These are phyloP conservation scores for Cardiosporidium cionae DNA, from an alignment of 169 alveolate species.

Conservation along the genomic window DNA sequence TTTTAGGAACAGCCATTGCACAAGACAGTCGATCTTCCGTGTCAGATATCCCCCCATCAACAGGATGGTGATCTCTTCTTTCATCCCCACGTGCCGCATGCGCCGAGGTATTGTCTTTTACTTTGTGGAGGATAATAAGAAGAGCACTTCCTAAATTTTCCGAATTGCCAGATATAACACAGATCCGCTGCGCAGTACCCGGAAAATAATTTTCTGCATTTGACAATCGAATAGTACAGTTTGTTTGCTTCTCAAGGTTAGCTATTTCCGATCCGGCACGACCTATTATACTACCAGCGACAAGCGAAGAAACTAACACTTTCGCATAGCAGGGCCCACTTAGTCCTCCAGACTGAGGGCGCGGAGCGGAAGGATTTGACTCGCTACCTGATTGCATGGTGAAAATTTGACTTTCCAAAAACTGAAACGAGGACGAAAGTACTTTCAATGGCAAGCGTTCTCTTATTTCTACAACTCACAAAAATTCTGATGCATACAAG, in stretches of 20 bases:
- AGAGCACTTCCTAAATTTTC: conserved; percentile 18
- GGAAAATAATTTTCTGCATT: conserved; percentile 18
- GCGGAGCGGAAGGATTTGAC: no score
- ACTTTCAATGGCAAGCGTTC: no score
- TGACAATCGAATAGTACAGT: conserved; percentile 19
- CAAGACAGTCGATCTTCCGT: not conserved
- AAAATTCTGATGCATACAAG: no score
- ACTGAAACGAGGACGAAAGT: no score
- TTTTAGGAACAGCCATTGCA: conserved; percentile 13
- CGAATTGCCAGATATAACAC: conserved; percentile 15
- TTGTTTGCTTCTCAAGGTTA: conserved; percentile 12
- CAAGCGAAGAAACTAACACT: conserved; percentile 7
- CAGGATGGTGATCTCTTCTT: no score
- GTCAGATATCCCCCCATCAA: no score
- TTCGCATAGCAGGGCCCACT: conserved; percentile 30
- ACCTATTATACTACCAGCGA: conserved; percentile 26
- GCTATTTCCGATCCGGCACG: conserved; percentile 12
- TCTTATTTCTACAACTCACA: no score
- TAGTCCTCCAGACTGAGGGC: not conserved
- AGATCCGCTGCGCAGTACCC: conserved; percentile 12
- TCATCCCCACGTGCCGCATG: no score
- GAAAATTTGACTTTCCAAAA: no score
- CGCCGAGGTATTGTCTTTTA: no score
- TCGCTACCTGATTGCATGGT: no score
- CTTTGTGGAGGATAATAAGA: not conserved